Conservation (phyloP, 2,329 filamentous ascomycete species). For the Epichloe bromicola region DNA sequence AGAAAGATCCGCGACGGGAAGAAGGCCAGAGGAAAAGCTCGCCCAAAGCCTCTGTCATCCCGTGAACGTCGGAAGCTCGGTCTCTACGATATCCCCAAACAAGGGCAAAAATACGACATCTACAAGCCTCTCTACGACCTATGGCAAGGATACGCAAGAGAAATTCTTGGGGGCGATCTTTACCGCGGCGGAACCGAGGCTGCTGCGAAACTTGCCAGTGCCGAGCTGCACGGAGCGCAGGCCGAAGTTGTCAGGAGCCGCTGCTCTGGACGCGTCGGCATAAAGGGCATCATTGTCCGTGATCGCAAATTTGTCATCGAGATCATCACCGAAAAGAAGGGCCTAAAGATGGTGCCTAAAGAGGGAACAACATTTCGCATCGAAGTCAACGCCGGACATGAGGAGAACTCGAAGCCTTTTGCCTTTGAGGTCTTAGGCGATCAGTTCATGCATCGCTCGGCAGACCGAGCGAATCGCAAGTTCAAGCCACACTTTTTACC, state of each 20-base stretch:
- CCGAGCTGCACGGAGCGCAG: constrained; percentile 81
- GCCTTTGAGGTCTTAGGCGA: constrained; percentile 79
- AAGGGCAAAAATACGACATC: constrained; percentile 50
- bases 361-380: constrained; percentile 79
- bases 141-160: constrained; percentile 77
- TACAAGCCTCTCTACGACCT: constrained; percentile 66
- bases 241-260: constrained; percentile 71
- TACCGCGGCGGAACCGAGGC: constrained; percentile 42
- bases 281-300: constrained; percentile 75
- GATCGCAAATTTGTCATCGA: constrained; percentile 83
- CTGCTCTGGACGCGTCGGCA: constrained; percentile 70
- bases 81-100: constrained; percentile 60
- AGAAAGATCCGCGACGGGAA: constrained; percentile 33
- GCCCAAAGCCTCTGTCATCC: constrained; percentile 60
- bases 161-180: constrained; percentile 55
- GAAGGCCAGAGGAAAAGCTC: constrained; percentile 35
- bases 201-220: constrained; percentile 66
- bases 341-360: constrained; percentile 73
- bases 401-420: constrained; percentile 26
- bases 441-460: constrained; percentile 70
- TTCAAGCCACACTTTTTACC: constrained; percentile 71
- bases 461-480: constrained; percentile 80
- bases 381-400: constrained; percentile 38
- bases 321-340: constrained; percentile 59
- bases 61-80: constrained; percentile 61